Percentiles rank a stretch among this genome's conserved stretches.
These are phyloP conservation scores for Cunninghamia lanceolata DNA, from an alignment of 75 land plant species.

Conservation along the genomic window DNA sequence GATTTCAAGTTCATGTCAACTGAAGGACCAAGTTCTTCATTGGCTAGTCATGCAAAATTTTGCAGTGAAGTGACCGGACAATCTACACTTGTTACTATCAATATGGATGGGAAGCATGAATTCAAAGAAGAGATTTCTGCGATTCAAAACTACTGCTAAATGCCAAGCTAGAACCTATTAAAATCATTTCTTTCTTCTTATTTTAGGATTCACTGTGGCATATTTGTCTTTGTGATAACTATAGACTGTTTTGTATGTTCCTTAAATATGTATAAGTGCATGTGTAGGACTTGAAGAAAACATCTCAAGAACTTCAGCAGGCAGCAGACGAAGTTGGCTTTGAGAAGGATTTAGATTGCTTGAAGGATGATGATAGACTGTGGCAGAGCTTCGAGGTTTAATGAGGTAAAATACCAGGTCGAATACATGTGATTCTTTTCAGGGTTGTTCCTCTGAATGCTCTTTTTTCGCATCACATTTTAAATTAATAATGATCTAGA, in stretches of 20 bases:
- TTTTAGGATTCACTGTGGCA: no score
- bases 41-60: no score
- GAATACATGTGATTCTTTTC: neutral
- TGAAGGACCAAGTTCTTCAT: no score
- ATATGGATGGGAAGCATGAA: neutral
- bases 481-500: neutral
- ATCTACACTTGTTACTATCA: neutral
- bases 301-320: no score
- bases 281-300: neutral
- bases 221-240: neutral
- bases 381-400: neutral
- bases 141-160: neutral
- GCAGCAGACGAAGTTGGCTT: no score
- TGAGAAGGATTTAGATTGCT: neutral
- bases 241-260: neutral
- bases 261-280: neutral
- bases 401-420: conserved; percentile 4
- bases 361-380: neutral
- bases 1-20: no score
- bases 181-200: neutral
- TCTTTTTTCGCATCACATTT: neutral
- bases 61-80: neutral
- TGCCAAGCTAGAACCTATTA: neutral
- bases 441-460: neutral
- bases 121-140: neutral